A percentile compares a stretch with the other conserved stretches of the same genome.
Evolutionary conservation across 2,329 filamentous ascomycete genomes (phyloP).

Genomic region (Fusarium algeriense): DNA sequence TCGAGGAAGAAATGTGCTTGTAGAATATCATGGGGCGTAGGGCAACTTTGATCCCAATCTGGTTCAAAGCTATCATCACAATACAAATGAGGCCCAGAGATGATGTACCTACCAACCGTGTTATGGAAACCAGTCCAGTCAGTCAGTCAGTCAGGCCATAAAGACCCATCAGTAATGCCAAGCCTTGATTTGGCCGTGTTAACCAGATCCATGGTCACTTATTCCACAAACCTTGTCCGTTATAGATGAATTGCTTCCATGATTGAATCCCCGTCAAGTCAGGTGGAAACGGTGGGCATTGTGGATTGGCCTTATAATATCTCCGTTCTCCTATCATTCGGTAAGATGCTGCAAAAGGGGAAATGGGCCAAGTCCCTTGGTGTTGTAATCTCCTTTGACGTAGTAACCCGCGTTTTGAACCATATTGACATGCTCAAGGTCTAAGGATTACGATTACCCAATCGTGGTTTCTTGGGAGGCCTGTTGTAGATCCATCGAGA

Average conservation of each 20-base stretch:
- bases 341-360: constrained; percentile 30
- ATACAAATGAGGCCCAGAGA: background rate
- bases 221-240: constrained; percentile 7
- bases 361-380: constrained; percentile 12
- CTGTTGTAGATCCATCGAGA: constrained; percentile 28
- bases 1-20: background rate
- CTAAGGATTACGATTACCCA: constrained; percentile 6
- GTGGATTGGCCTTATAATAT: constrained; percentile 19
- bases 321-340: constrained; percentile 20
- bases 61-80: background rate
- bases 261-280: constrained; percentile 24
- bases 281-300: constrained; percentile 44
- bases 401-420: constrained; percentile 33
- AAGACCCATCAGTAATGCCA: constrained; percentile 16
- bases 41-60: background rate
- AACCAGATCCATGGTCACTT: constrained; percentile 13
- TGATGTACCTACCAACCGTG: constrained; percentile 4
- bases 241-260: constrained; percentile 31
- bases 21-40: background rate
- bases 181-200: constrained; percentile 24
- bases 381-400: constrained; percentile 33
- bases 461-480: constrained; percentile 23
- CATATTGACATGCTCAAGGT: constrained; percentile 11
- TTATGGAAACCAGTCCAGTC: constrained; percentile 9
- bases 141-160: constrained; percentile 30